Conservation (phyloP, 1,284 basidiomycete genomes). For the Ceratorhiza oryzae-sativae region DNA sequence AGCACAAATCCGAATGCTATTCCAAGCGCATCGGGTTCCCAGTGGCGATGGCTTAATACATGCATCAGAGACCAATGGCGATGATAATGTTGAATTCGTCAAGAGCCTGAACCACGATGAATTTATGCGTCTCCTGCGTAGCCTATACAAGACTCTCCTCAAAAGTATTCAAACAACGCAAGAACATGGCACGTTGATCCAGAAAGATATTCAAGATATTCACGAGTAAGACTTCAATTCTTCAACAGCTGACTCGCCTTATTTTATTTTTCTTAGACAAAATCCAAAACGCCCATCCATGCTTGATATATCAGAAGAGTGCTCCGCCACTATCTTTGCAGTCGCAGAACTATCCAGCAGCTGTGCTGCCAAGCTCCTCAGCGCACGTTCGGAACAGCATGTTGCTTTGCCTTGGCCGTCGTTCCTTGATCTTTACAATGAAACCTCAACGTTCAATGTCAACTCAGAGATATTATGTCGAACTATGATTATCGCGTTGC, state of each 20-base stretch:
- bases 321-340: conserved; percentile 61
- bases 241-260: not conserved
- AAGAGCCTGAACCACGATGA: conserved; percentile 41
- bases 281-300: not conserved
- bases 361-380: conserved; percentile 78
- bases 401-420: conserved; percentile 71
- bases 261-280: not conserved
- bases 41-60: conserved; percentile 10
- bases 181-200: conserved; percentile 24
- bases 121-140: conserved; percentile 40
- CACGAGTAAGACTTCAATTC: not conserved
- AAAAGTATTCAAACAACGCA: conserved; percentile 38
- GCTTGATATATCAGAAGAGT: conserved; percentile 12
- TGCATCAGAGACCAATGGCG: not conserved
- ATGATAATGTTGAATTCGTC: conserved; percentile 23
- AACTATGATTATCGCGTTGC: conserved; percentile 89
- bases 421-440: conserved; percentile 84
- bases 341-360: conserved; percentile 85
- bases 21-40: conserved; percentile 49
- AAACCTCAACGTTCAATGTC: conserved; percentile 89
- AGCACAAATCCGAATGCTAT: conserved; percentile 66
- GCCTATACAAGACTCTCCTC: conserved; percentile 41
- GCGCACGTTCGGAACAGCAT: conserved; percentile 80
- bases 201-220: conserved; percentile 13
- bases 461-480: conserved; percentile 83